Percentiles rank a stretch among this genome's conserved stretches.
phyloP scores from a whole-genome alignment of 345 rosid genomes.

The Turnera subulata region DNA sequence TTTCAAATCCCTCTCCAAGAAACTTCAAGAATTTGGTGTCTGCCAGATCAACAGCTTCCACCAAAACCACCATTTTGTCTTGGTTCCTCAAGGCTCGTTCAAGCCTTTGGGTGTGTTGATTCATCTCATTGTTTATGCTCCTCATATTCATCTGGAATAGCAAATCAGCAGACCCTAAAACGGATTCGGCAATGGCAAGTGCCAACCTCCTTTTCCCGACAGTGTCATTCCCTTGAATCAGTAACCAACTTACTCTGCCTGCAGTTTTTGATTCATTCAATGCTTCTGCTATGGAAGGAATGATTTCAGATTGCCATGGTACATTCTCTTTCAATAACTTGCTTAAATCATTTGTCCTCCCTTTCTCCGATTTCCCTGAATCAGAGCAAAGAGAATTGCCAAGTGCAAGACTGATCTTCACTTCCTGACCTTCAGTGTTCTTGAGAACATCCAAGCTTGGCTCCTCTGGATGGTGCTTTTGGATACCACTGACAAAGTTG shows the following conservation, averaged over 20 bases:
- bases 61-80: slow-evolving; percentile 44
- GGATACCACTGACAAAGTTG: slow-evolving; percentile 35
- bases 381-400: slow-evolving; percentile 48
- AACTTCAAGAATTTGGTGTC: slow-evolving; percentile 42
- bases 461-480: slow-evolving; percentile 31
- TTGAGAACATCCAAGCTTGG: slow-evolving; percentile 60
- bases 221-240: slow-evolving; percentile 64
- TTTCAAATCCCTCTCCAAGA: slow-evolving; percentile 46
- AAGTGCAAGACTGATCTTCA: slow-evolving; percentile 69
- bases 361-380: slow-evolving; percentile 30
- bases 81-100: slow-evolving; percentile 21
- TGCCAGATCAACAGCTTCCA: slow-evolving; percentile 63
- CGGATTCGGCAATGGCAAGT: slow-evolving; percentile 48
- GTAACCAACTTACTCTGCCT: slow-evolving; percentile 46
- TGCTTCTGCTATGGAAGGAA: slow-evolving; percentile 49
- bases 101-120: slow-evolving; percentile 33
- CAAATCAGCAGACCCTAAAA: slow-evolving; percentile 47
- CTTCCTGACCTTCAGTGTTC: slow-evolving; percentile 54
- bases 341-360: slow-evolving; percentile 26
- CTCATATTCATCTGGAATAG: slow-evolving; percentile 45
- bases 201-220: slow-evolving; percentile 75
- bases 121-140: slow-evolving; percentile 24
- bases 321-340: slow-evolving; percentile 53
- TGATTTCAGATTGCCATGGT: slow-evolving; percentile 63
- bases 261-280: slow-evolving; percentile 32